A percentile compares a stretch with the other conserved stretches of the same genome.
These are phyloP conservation scores for Epichloe amarillans DNA, from an alignment of 2,329 filamentous ascomycete species.

Conservation along the genomic window DNA sequence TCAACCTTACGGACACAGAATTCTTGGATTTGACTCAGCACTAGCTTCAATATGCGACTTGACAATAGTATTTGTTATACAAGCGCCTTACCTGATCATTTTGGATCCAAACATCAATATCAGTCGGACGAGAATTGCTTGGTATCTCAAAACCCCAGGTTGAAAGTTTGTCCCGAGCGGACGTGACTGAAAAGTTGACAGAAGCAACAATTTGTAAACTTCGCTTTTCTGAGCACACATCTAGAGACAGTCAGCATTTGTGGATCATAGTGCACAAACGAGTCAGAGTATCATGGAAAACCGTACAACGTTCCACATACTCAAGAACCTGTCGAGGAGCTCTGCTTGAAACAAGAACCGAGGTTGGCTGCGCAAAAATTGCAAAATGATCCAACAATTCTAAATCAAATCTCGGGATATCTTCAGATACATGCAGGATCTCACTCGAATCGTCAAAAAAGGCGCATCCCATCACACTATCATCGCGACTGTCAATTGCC, in stretches of 20 bases:
- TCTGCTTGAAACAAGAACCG: constrained; percentile 37
- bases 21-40: constrained; percentile 57
- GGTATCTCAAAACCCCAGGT: neutral
- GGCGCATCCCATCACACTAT: constrained; percentile 64
- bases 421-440: constrained; percentile 62
- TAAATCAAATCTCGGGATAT: constrained; percentile 55
- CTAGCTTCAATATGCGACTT: neutral
- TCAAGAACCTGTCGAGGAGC: constrained; percentile 26
- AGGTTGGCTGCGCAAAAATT: constrained; percentile 40
- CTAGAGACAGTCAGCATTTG: constrained; percentile 5
- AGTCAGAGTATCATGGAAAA: neutral
- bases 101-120: neutral
- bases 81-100: neutral
- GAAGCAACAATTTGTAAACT: constrained; percentile 1
- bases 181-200: constrained; percentile 2
- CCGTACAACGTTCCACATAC: constrained; percentile 4
- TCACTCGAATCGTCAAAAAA: constrained; percentile 71
- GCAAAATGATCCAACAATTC: constrained; percentile 53
- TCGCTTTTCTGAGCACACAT: neutral
- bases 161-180: constrained; percentile 1
- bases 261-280: constrained; percentile 8
- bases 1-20: constrained; percentile 42
- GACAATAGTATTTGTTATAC: neutral
- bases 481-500: constrained; percentile 63
- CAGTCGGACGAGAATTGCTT: neutral